Base-by-base conservation (phyloP, 1,284 basidiomycete species). In the Trichosporon asahii region DNA sequence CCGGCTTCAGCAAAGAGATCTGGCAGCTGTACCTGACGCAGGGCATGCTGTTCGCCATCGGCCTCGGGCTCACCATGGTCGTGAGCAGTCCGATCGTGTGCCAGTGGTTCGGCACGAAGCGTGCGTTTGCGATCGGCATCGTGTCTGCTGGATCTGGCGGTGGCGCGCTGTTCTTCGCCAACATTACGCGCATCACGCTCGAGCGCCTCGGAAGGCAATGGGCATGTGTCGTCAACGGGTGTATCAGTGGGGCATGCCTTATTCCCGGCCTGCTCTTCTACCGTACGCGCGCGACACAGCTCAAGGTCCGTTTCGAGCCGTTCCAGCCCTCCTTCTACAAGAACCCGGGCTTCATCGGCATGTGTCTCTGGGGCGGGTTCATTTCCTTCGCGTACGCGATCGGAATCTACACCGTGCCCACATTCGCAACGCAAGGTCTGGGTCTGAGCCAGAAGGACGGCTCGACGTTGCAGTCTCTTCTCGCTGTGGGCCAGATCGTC, bases 401-500 rank as follows among this genome's bases (percentile, higher is more conserved):
- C 25, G 77, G 81, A 23, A 76, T 85, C 63, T 85, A 83, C 71
- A 81, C 84, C 11, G 75, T 85, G 53, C 81, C 85, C 0, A 81
- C 84, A 3, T 85, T 80, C 72, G 82, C 84, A 1, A 82, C 80
- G 0, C 74, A 77, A 61, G 84, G 78, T 0, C 73, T 85, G 2
- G 78, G 79, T 2, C 65, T 85, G n/a, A 76, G 83, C 3, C 84
- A 85, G 72, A 79, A 80, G 33, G 76, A 84, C 71, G 84, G 82
- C 27, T 80, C 83, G 5, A 81, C 82, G 2, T 70, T 85, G n/a
- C 71, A 85, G 71, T 82, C 84, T 15, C 79, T 85, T 65, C 76
- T 85, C 2, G 77, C 84, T 14, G 84, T 82, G 2, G 84, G 83
- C 2, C 84, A 85, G 74, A 80, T 84, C 74, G 73, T 85, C 31